phyloP scores from a whole-genome alignment of 2,329 filamentous ascomycete genomes.

The Trichophyton equinum region DNA sequence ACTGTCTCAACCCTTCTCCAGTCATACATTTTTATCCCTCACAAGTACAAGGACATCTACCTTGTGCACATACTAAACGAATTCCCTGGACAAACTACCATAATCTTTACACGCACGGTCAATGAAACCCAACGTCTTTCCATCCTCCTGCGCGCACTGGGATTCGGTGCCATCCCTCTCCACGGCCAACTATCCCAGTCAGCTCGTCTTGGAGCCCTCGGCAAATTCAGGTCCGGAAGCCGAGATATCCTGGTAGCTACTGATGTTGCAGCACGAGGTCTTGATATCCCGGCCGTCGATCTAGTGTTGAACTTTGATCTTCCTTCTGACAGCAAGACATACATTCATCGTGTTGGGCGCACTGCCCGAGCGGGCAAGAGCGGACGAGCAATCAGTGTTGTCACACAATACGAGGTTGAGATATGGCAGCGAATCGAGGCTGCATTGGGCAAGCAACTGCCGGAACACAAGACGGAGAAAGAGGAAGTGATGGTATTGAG shows the following conservation, averaged over 20 bases:
- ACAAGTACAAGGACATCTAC: conserved; percentile 79
- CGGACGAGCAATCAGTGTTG: conserved; percentile 65
- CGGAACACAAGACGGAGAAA: conserved; percentile 56
- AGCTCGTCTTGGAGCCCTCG: conserved; percentile 70
- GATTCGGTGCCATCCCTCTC: conserved; percentile 80
- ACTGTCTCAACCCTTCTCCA: conserved; percentile 83
- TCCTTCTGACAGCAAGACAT: conserved; percentile 75
- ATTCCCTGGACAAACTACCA: conserved; percentile 69
- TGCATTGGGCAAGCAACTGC: conserved; percentile 64
- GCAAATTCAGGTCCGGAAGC: conserved; percentile 74
- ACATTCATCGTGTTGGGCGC: conserved; percentile 77
- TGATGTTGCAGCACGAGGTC: conserved; percentile 76
- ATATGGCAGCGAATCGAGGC: conserved; percentile 71
- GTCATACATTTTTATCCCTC: conserved; percentile 73
- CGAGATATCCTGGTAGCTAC: conserved; percentile 82
- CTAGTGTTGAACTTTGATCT: conserved; percentile 75
- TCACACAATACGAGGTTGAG: conserved; percentile 80
- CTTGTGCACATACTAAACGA: conserved; percentile 79
- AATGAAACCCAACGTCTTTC: conserved; percentile 79
- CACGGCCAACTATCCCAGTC: conserved; percentile 88
- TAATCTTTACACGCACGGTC: conserved; percentile 86
- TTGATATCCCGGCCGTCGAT: conserved; percentile 82
- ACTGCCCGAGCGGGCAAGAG: conserved; percentile 77
- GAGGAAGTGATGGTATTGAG: conserved; percentile 77
- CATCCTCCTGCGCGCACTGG: conserved; percentile 68